phyloP scores from a whole-genome alignment of 306 rosid species.

The Inga oerstediana region DNA sequence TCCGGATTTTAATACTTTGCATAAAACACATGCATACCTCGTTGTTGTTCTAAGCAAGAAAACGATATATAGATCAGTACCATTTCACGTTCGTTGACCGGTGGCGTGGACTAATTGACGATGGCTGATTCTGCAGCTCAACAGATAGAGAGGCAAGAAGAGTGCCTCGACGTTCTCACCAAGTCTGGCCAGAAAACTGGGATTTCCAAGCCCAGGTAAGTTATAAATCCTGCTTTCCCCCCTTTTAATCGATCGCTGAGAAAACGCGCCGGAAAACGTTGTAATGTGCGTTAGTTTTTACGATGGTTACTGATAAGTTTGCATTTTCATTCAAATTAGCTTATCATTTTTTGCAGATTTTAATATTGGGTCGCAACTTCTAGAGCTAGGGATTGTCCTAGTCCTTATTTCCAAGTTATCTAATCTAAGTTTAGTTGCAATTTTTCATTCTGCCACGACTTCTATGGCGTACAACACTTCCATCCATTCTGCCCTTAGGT shows the following conservation, averaged over 20 bases:
- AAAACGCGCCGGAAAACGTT: background rate
- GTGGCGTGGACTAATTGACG: background rate
- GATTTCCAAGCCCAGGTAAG: slow-evolving; percentile 71
- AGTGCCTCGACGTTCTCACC: slow-evolving; percentile 75
- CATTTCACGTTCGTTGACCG: background rate
- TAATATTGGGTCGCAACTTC: background rate
- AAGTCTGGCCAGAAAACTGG: slow-evolving; percentile 68
- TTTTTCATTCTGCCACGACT: background rate
- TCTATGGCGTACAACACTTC: background rate
- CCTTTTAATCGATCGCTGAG: background rate
- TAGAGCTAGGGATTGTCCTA: background rate
- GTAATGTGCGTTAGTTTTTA: background rate
- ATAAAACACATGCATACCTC: background rate
- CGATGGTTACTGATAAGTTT: background rate
- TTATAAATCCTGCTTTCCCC: slow-evolving; percentile 10
- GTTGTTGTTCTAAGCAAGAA: background rate
- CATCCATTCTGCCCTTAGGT: background rate
- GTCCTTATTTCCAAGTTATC: background rate
- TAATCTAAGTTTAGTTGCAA: background rate
- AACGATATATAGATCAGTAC: background rate
- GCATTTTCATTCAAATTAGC: background rate
- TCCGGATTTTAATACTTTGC: too few species aligned
- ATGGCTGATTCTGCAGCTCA: slow-evolving; percentile 45
- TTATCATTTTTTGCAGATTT: background rate
- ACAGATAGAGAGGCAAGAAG: slow-evolving; percentile 39